These are phyloP conservation scores for Fusarium devonianum DNA, from an alignment of 2,329 filamentous ascomycete genomes.

Conservation along the genomic window DNA sequence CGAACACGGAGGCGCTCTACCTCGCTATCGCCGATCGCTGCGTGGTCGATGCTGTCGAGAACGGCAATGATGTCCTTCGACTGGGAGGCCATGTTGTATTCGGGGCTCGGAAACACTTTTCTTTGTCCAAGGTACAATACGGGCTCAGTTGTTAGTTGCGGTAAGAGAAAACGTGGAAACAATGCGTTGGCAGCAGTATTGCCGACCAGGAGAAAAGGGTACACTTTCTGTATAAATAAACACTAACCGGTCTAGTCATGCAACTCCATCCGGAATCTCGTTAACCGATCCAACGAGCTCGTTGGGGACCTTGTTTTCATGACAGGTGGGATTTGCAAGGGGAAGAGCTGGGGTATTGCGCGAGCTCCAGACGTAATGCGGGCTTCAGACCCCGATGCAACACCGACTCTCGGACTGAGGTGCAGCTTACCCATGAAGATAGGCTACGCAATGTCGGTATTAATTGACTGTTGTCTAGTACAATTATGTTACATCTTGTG, in stretches of 20 bases:
- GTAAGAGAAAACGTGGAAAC: neutral
- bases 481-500: too few relatives aligned
- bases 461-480: too few relatives aligned
- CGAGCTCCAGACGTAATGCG: too few relatives aligned
- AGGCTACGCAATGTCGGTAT: too few relatives aligned
- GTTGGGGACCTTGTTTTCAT: neutral
- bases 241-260: neutral
- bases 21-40: slow-evolving; percentile 13
- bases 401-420: too few relatives aligned
- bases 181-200: neutral
- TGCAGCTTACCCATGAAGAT: too few relatives aligned
- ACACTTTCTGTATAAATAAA: neutral
- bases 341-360: too few relatives aligned
- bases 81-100: slow-evolving; percentile 1
- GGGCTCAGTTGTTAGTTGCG: neutral
- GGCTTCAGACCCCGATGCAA: too few relatives aligned
- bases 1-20: slow-evolving; percentile 31
- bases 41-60: slow-evolving; percentile 10
- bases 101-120: neutral
- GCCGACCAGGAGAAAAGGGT: neutral
- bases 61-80: slow-evolving; percentile 9
- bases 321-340: too few relatives aligned
- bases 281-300: neutral
- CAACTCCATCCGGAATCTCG: neutral
- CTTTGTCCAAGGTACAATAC: neutral